These are phyloP conservation scores for Larix sibirica DNA, from an alignment of 83 land plant genomes.

Conservation along the genomic window DNA sequence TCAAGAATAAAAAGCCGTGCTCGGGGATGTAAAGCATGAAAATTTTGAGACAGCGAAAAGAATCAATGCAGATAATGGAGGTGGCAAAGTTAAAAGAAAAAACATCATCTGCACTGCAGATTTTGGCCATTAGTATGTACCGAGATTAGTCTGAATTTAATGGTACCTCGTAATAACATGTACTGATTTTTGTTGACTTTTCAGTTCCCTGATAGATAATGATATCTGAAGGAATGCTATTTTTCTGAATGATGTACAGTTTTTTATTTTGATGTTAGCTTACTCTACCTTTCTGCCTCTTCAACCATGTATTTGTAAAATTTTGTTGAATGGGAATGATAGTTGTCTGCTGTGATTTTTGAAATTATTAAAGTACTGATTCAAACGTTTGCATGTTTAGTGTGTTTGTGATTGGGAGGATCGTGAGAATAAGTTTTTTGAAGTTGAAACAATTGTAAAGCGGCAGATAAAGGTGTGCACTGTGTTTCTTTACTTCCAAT, in stretches of 20 bases:
- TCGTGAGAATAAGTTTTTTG: slow-evolving; percentile 76
- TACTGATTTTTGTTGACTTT: not conserved
- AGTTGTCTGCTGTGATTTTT: not conserved
- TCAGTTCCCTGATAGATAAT: not conserved
- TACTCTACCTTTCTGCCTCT: not conserved
- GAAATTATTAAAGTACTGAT: not conserved
- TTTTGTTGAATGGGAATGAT: not conserved
- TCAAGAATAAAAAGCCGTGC: not conserved
- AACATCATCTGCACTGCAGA: not conserved
- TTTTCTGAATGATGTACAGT: not conserved
- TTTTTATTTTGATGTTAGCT: not conserved
- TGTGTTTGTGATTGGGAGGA: slow-evolving; percentile 99
- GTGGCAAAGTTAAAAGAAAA: not conserved
- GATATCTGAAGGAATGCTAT: not conserved
- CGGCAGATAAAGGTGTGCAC: slow-evolving; percentile 80
- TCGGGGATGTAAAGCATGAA: not conserved
- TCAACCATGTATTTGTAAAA: not conserved
- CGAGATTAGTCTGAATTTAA: not conserved
- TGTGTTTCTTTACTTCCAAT: not conserved
- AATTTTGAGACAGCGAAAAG: not conserved
- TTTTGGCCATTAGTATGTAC: not conserved
- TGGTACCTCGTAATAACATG: not conserved
- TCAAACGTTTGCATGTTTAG: slow-evolving; percentile 26
- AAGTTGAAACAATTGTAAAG: slow-evolving; percentile 85
- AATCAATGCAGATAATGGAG: not conserved